Evolutionary conservation across 345 rosid genomes (phyloP).

Genomic region (Salix caprea): DNA sequence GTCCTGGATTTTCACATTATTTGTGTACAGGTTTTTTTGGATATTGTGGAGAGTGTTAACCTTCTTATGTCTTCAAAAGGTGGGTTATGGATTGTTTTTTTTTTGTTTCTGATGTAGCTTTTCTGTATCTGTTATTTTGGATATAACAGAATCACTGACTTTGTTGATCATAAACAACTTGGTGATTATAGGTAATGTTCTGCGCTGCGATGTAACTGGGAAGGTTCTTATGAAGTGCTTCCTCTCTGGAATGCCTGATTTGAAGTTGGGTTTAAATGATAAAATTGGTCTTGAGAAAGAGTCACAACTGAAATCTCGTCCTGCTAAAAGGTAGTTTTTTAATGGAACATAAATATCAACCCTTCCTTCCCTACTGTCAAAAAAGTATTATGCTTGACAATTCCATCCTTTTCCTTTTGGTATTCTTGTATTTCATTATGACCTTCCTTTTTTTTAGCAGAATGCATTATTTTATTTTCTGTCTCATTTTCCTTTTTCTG

Average conservation of each 20-base stretch:
- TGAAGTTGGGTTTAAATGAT: slow-evolving; percentile 97
- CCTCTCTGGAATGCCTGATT: slow-evolving; percentile 99
- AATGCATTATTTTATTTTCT: not conserved
- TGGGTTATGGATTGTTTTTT: slow-evolving; percentile 6
- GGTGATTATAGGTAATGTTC: slow-evolving; percentile 63
- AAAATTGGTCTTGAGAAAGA: slow-evolving; percentile 99
- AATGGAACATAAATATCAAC: not conserved
- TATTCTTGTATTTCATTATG: not conserved
- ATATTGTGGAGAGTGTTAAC: slow-evolving; percentile 98
- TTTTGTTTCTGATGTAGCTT: not conserved
- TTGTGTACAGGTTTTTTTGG: slow-evolving; percentile 75
- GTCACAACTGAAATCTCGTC: slow-evolving; percentile 91
- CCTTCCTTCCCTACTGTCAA: not conserved
- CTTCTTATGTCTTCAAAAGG: slow-evolving; percentile 99
- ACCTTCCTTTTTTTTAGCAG: not conserved
- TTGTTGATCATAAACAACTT: slow-evolving; percentile 18
- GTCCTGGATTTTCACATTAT: slow-evolving; percentile 15
- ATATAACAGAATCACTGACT: not conserved
- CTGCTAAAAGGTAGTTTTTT: slow-evolving; percentile 74
- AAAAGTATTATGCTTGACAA: not conserved
- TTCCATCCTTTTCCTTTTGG: not conserved
- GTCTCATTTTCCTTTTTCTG: not conserved
- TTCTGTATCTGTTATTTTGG: not conserved
- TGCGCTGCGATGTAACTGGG: slow-evolving; percentile 97
- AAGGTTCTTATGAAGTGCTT: slow-evolving; percentile 98